Base-by-base conservation (phyloP, 148 eudicot genomes). In the Gaultheria prostrata region DNA sequence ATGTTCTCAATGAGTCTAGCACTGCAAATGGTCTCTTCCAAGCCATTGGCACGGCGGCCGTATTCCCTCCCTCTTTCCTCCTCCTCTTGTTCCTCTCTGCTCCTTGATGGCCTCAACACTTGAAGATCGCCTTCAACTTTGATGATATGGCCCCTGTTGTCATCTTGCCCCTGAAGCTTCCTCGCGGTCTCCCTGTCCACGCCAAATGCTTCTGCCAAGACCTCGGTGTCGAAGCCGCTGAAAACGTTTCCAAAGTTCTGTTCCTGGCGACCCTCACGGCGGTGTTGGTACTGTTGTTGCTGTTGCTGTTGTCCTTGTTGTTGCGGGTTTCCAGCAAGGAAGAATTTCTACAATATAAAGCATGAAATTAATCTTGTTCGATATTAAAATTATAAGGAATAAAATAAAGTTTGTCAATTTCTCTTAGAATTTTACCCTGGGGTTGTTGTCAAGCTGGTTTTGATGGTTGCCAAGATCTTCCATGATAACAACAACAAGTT, bases 371-470 rank as follows among this genome's bases (percentile, higher is more conserved):
- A 21, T 18, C n/a, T 18, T 17, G n/a, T 5, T 56, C n/a, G n/a
- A 17, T 56, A 56, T 18, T 56, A 6, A 8, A 5, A 18, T 1
- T 56, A 4, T 21, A 18, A 18, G 61, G 61, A 56, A 56, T 56
- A 56, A 56, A 18, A 17, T n/a, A 7, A 57, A 65, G 71, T 9
- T 15, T 65, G 4, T 69, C 4, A 2, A 3, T 26, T 39, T 61
- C 21, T 71, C 9, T 71, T 33, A 4, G n/a, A 35, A 72, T n/a
- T 56, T 20, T 89, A 94, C 98, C 91, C 93, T 90, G 11, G 92
- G 94, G 51, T 82, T 88, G 48, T 79, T 83, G 83, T 93, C 95
- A 51, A 95, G 97, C 81, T 95, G 98, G 93, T 95, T 95, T 49
- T 84, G 92, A 1, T 67, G 24, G 87, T 89, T 95, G 84, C 75